Percentiles rank a stretch among this genome's conserved stretches.
Conservation (phyloP, 257 asterid genomes). For the Fraxinus cuspidata region DNA sequence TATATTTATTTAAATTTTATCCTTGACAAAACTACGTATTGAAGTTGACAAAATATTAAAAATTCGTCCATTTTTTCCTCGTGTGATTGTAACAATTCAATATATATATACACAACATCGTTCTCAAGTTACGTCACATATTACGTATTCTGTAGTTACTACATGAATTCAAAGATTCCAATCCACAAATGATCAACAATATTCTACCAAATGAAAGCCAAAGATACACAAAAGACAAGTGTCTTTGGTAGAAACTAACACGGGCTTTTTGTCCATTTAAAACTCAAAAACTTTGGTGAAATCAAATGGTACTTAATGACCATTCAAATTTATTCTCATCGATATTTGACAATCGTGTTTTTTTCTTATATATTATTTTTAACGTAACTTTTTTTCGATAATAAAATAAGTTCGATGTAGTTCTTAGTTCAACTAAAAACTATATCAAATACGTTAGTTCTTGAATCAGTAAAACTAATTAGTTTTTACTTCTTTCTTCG, state of each 20-base stretch:
- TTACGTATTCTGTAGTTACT: too few relatives aligned
- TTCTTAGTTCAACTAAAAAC: too few relatives aligned
- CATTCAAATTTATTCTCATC: slow-evolving; percentile 16
- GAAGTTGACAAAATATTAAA: background rate
- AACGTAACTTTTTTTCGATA: too few relatives aligned
- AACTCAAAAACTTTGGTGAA: background rate
- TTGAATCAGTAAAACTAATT: too few relatives aligned
- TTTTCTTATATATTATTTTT: too few relatives aligned
- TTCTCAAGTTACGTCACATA: background rate
- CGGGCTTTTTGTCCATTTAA: slow-evolving; percentile 13
- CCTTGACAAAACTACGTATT: too few relatives aligned
- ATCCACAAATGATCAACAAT: background rate
- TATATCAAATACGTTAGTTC: too few relatives aligned
- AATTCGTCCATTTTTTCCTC: background rate
- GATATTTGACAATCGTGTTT: background rate
- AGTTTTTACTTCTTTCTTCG: too few relatives aligned
- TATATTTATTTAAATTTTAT: too few relatives aligned
- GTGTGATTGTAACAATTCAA: background rate
- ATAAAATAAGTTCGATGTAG: too few relatives aligned
- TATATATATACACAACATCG: background rate
- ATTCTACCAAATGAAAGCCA: background rate
- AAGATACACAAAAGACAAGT: background rate
- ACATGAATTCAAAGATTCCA: slow-evolving; percentile 2
- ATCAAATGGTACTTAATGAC: slow-evolving; percentile 27
- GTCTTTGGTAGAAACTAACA: slow-evolving; percentile 2